Evolutionary conservation across 768 basidiomycete species (phyloP), one percentile per base, ranked within the genome.

Genomic region (Phanerochaete sordida): DNA sequence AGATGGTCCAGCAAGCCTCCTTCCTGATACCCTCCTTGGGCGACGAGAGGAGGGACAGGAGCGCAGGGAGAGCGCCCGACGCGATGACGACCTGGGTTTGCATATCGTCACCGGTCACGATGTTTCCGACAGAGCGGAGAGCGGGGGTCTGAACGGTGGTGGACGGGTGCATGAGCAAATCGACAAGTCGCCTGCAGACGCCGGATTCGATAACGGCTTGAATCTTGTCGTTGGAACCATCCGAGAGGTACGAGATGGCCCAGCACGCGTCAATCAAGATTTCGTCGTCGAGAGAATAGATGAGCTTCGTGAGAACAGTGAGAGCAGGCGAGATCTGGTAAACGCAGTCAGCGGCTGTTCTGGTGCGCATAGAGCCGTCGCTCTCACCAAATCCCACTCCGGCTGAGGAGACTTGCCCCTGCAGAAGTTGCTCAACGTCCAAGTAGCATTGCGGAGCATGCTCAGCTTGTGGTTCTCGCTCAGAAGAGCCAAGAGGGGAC

Each of bases 1-100:
- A 97, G 70, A 99, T 98, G 19, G 97, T 99, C 97, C 97, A 99
- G 78, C 97, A 99, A 26, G 97, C 96, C 75, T 99, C 96, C 80
- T 99, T 99, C 69, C 96, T 85, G 69, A 99, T 99, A 49, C 95
- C 97, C 65, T 99, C 97, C 78, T 99, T 99, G 28, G 95, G 93
- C 24, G 95, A 98, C 1, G 92, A 94, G 56, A 99, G 81, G 23
- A 99, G 81, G 24, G 92, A 88, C 45, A 99, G 86, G 50, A 99
- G 85, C 5, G 97, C 97, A 3, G 95, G 90, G 24, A 99, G 90
- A 26, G 97, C 94, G 55, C 96, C 97, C 15, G 96, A 97, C 19
- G 97, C 95, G 70, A 99, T 98, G 61, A 98, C 92, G 54, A 99
- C 97, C 74, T 99, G 97, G 9, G 97, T 99, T 75, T 99, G 97